These are phyloP conservation scores for Tolypocladium cylindrosporum DNA, from an alignment of 2,329 filamentous ascomycete species.

Conservation along the genomic window DNA sequence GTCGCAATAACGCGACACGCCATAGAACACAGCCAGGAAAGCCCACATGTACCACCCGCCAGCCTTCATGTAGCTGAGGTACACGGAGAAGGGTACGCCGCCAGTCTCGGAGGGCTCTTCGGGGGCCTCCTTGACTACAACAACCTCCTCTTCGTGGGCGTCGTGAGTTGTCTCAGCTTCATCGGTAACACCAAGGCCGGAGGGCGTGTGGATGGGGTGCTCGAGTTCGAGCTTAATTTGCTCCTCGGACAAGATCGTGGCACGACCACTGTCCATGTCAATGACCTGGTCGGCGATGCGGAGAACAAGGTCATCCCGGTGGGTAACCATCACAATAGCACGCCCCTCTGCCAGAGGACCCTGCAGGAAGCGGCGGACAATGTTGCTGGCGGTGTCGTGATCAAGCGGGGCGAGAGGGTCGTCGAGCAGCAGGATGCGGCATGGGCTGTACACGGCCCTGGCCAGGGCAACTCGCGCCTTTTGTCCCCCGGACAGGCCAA, in stretches of 20 bases:
- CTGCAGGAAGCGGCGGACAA: conserved; percentile 50
- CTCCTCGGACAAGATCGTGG: conserved; percentile 36
- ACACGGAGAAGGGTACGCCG: conserved; percentile 64
- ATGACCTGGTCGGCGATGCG: conserved; percentile 65
- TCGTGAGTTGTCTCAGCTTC: conserved; percentile 19
- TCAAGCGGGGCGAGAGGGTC: conserved; percentile 55
- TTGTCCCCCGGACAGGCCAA: conserved; percentile 54
- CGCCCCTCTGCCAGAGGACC: conserved; percentile 50
- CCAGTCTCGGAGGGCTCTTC: conserved; percentile 40
- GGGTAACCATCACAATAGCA: conserved; percentile 71
- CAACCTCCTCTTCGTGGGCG: conserved; percentile 15
- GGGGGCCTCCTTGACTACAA: conserved; percentile 14
- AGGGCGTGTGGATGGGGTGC: conserved; percentile 22
- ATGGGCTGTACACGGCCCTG: conserved; percentile 48
- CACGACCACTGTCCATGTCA: conserved; percentile 53
- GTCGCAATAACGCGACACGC: conserved; percentile 52
- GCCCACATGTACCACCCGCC: conserved; percentile 68
- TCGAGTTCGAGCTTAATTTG: conserved; percentile 30
- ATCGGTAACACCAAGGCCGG: conserved; percentile 4
- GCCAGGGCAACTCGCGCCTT: conserved; percentile 54
- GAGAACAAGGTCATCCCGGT: conserved; percentile 67
- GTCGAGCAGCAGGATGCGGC: conserved; percentile 48
- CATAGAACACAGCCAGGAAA: conserved; percentile 51
- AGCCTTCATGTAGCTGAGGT: conserved; percentile 78
- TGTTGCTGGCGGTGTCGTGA: conserved; percentile 50